phyloP scores from a whole-genome alignment of 2,329 filamentous ascomycete genomes.

The Paraphaeosphaeria minitans region DNA sequence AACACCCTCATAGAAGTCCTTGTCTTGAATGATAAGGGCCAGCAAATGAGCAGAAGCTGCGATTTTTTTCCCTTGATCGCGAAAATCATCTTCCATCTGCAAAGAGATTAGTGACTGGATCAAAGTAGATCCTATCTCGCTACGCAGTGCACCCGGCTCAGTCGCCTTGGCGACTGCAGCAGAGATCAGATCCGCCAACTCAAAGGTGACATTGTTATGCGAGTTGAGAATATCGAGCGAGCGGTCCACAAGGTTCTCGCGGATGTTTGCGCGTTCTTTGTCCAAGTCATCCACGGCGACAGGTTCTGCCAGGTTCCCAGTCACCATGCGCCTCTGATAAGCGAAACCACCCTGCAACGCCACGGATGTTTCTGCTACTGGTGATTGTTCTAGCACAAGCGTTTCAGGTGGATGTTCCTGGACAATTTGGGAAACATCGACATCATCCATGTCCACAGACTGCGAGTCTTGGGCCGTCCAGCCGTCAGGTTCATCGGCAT shows the following conservation, averaged over 20 bases:
- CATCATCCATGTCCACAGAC: slow-evolving; percentile 50
- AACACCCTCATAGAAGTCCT: slow-evolving; percentile 77
- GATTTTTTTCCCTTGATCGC: slow-evolving; percentile 69
- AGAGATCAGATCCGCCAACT: slow-evolving; percentile 84
- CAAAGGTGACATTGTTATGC: slow-evolving; percentile 87
- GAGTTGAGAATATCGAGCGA: slow-evolving; percentile 88
- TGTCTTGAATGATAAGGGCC: slow-evolving; percentile 83
- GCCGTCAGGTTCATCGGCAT: slow-evolving; percentile 31
- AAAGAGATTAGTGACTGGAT: slow-evolving; percentile 79
- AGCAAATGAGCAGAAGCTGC: slow-evolving; percentile 91
- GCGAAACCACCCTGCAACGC: slow-evolving; percentile 34
- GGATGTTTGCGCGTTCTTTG: slow-evolving; percentile 71
- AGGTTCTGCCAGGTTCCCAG: slow-evolving; percentile 43
- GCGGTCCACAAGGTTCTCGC: slow-evolving; percentile 81
- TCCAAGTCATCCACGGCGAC: slow-evolving; percentile 81
- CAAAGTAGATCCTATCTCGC: slow-evolving; percentile 81
- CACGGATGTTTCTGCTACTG: slow-evolving; percentile 16
- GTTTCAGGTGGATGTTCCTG: slow-evolving; percentile 21
- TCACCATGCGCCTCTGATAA: slow-evolving; percentile 40
- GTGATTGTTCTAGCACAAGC: slow-evolving; percentile 25
- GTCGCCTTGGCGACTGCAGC: slow-evolving; percentile 68
- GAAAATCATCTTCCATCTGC: slow-evolving; percentile 62
- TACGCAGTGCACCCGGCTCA: slow-evolving; percentile 64
- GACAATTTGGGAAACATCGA: slow-evolving; percentile 19
- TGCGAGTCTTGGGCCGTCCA: slow-evolving; percentile 37